Percentiles rank a stretch among this genome's conserved stretches.
Evolutionary conservation across 176 grass and related monocot genomes (phyloP).

Genomic region (Dendrocalamus sinicus): DNA sequence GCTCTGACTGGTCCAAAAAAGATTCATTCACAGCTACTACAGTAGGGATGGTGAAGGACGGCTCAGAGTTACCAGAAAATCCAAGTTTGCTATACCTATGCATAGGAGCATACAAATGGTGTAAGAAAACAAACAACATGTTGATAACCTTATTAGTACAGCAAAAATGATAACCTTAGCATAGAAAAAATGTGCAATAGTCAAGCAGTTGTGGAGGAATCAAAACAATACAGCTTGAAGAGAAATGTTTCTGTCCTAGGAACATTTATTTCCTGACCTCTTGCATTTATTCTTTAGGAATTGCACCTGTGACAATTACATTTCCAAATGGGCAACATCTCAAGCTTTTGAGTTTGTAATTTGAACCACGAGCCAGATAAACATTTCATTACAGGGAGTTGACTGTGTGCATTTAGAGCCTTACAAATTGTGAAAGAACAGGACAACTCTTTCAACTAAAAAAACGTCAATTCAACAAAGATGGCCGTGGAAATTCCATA

Average conservation of each 20-base stretch:
- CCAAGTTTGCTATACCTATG: slow-evolving; percentile 93
- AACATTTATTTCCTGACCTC: background rate
- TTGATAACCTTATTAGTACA: background rate
- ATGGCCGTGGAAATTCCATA: background rate
- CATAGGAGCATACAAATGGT: slow-evolving; percentile 32
- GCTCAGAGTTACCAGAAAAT: slow-evolving; percentile 88
- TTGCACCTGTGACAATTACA: background rate
- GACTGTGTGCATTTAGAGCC: background rate
- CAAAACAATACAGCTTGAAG: background rate
- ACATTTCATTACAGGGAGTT: background rate
- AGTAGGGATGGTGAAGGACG: slow-evolving; percentile 79
- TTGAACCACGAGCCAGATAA: background rate
- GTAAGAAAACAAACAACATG: slow-evolving; percentile 2
- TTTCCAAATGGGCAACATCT: background rate
- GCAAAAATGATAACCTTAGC: background rate
- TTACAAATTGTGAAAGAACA: background rate
- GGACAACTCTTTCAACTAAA: background rate
- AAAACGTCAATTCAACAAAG: background rate
- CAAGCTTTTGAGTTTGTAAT: background rate
- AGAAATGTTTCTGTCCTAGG: background rate
- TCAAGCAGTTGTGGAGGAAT: slow-evolving; percentile 11
- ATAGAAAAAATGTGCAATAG: background rate
- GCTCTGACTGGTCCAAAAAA: slow-evolving; percentile 85
- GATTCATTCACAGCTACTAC: slow-evolving; percentile 93
- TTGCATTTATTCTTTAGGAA: background rate